Percentiles rank a stretch among this genome's conserved stretches.
Conservation (phyloP, 2,329 filamentous ascomycete genomes). For the Trichoderma oligosporum region DNA sequence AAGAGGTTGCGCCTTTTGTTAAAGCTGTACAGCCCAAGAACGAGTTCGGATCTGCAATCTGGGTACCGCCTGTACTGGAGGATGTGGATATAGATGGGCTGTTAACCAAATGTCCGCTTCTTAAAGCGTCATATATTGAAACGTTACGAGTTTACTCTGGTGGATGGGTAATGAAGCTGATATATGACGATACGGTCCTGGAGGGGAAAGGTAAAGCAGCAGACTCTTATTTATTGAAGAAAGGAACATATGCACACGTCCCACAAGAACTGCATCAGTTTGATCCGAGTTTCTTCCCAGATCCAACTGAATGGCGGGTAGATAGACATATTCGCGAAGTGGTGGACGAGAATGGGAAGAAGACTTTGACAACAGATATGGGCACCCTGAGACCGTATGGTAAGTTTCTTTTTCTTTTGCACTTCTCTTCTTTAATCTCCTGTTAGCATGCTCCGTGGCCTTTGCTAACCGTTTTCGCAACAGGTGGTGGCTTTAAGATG, state of each 20-base stretch:
- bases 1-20: slow-evolving; percentile 37
- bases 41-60: slow-evolving; percentile 36
- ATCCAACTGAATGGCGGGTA: slow-evolving; percentile 36
- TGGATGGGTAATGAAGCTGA: slow-evolving; percentile 30
- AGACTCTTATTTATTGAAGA: slow-evolving; percentile 30
- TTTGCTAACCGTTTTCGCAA: neutral
- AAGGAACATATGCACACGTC: slow-evolving; percentile 36
- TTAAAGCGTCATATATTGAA: slow-evolving; percentile 41
- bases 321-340: slow-evolving; percentile 33
- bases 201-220: slow-evolving; percentile 25
- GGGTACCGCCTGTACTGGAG: slow-evolving; percentile 34
- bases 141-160: slow-evolving; percentile 39
- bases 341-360: slow-evolving; percentile 26
- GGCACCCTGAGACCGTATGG: slow-evolving; percentile 34
- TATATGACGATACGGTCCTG: slow-evolving; percentile 34
- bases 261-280: slow-evolving; percentile 35
- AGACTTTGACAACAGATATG: slow-evolving; percentile 24
- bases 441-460: no score
- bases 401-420: slow-evolving; percentile 22
- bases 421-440: neutral
- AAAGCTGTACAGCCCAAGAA: slow-evolving; percentile 33
- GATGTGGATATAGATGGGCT: slow-evolving; percentile 37
- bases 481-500: slow-evolving; percentile 34
- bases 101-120: slow-evolving; percentile 35
- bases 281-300: slow-evolving; percentile 33